phyloP scores from a whole-genome alignment of 2,329 filamentous ascomycete genomes.

The Beauveria scarabaeidicola region DNA sequence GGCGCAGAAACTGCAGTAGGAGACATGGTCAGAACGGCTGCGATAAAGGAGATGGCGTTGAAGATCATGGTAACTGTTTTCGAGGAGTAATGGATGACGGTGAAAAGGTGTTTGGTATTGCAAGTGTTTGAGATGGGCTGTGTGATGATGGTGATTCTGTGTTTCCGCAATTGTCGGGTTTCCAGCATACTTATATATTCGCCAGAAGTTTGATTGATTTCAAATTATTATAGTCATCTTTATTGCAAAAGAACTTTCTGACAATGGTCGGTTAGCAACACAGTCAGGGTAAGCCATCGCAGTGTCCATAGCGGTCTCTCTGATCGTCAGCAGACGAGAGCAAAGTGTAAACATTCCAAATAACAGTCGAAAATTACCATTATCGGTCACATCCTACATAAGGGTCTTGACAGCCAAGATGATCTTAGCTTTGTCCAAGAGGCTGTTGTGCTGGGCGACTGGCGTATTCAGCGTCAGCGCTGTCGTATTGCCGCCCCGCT shows the following conservation, averaged over 20 bases:
- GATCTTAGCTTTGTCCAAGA: neutral
- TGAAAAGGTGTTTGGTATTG: neutral
- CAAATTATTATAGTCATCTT: neutral
- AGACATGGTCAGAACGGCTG: conserved; percentile 30
- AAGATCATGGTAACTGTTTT: conserved; percentile 24
- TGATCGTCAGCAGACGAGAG: neutral
- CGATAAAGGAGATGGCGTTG: conserved; percentile 24
- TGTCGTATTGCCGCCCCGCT: conserved; percentile 3
- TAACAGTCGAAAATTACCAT: neutral
- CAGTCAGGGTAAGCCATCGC: neutral
- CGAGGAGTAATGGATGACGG: neutral
- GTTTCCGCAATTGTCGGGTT: neutral
- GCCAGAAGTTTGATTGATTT: neutral
- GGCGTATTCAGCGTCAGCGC: neutral
- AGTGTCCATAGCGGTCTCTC: neutral
- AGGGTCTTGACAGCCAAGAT: neutral
- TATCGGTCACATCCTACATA: neutral
- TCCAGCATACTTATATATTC: conserved; percentile 3
- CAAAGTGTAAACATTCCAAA: conserved; percentile 1
- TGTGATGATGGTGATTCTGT: neutral
- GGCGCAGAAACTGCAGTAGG: conserved; percentile 8
- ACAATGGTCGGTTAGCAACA: neutral
- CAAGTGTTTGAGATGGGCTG: neutral
- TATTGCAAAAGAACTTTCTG: neutral
- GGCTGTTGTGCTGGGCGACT: neutral